Evolutionary conservation across 2,329 filamentous ascomycete species (phyloP), one percentile per base, ranked within the genome.

Genomic region (Cladosporium sp.): DNA sequence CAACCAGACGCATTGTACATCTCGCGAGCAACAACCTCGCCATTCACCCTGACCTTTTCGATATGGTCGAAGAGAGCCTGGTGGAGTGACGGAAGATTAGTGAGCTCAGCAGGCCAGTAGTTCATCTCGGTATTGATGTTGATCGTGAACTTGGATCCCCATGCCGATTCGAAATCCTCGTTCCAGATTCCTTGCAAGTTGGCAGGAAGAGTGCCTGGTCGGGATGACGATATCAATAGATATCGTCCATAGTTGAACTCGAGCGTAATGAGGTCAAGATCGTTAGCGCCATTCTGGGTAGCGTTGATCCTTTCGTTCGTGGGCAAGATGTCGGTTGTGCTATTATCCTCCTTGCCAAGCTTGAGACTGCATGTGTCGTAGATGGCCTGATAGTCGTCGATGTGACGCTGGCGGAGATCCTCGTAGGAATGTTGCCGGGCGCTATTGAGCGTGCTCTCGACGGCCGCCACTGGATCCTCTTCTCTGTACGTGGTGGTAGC

Each of bases 61-160:
- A 83, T 81, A 52, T 77, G 81, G 7, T 75, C 66, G 72, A 76
- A 82, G 0, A 80, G 63, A 0, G 75, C 72, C 0, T 65, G 61
- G 43, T 77, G 72, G 1, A 78, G 69, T 2, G 66, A 66, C 0
- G 70, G 72, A 0, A 82, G 65, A 0, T 78, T 78, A 0, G 77
- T 79, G 49, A 78, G 72, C 33, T 81, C 77, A 2, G 74, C 73
- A 1, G 67, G 69, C 80, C 80, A 83, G 58, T 82, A 74, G 54
- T 82, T 83, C 80, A 82, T 83, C 57, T 83, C 77, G 0, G 82
- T 53, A 53, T 83, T 83, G 59, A 83, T 82, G 55, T 83, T 79
- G 37, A 74, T 70, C 49, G 81, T 79, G 52, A 81, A 83, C 58
- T 83, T 79, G 2, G 70, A 74, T 10, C 73, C 72, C 80, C 80